Base-by-base conservation (phyloP, 148 eudicot species). In the Silene uniflora region DNA sequence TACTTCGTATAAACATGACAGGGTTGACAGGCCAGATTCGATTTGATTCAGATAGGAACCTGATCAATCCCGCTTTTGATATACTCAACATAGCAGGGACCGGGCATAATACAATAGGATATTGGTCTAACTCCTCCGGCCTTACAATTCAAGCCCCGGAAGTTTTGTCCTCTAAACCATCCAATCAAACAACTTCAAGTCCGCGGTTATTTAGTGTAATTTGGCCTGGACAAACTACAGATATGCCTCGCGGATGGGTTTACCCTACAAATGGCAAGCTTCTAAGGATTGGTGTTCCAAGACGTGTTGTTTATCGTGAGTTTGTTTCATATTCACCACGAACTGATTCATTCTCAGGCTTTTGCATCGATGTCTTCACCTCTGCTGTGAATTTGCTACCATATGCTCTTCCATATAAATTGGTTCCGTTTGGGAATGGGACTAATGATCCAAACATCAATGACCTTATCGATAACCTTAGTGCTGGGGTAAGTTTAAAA, bases 101-200 rank as follows among this genome's bases (percentile, higher is more conserved):
- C 0, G 88, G 90, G 7, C 72, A 81, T 71, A 81, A 74, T 62
- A 78, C 55, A 27, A 71, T 91, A 49, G 97, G 97, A 24, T 90
- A 88, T 76, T 91, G 97, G 97, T 87, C 90, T 4, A 89, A 87
- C 59, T 76, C 65, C 27, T 89, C 88, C 3, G 90, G 97, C 9
- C 76, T 91, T 21, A 84, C 97, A 39, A 75, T 84, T 76, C 70
- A 78, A 61, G 85, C 85, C n/a, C 97, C 97, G 0, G 90, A 88
- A 61, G 73, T 70, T 14, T 73, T 85, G 54, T 81, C 81, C 69
- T 67, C 81, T 3, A 82, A 79, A 14, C 81, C 85, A 27, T 64
- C 75, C 12, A 87, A 87, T 22, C 81, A 55, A 24, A 88, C 92
- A 4, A 79, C 76, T 32, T 80, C 83, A 46, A 83, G 29, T 78